Conservation (phyloP, 2,329 filamentous ascomycete genomes). For the Penicillium oxalicum region DNA sequence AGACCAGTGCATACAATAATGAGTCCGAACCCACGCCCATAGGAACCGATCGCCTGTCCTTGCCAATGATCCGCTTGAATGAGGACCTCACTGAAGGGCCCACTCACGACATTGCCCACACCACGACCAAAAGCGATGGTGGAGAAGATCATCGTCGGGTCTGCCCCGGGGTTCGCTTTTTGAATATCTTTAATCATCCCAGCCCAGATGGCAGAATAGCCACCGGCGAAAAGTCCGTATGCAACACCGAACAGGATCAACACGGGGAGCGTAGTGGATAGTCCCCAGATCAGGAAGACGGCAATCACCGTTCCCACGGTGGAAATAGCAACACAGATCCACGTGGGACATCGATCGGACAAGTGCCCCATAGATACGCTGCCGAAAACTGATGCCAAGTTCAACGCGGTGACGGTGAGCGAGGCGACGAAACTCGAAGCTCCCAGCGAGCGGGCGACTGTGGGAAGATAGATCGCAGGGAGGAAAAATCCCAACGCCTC, state of each 20-base stretch:
- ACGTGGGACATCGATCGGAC: conserved; percentile 37
- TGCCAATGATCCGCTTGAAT: conserved; percentile 15
- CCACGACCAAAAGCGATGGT: conserved; percentile 47
- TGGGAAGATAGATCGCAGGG: conserved; percentile 35
- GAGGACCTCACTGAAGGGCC: conserved; percentile 46
- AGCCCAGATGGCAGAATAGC: conserved; percentile 42
- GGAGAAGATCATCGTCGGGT: conserved; percentile 46
- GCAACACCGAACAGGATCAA: conserved; percentile 39
- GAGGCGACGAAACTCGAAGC: conserved; percentile 21
- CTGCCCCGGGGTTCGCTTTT: conserved; percentile 30
- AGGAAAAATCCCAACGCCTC: conserved; percentile 35
- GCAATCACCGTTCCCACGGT: conserved; percentile 37
- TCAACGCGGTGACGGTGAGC: conserved; percentile 28
- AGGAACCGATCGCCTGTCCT: conserved; percentile 14
- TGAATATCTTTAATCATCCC: conserved; percentile 42
- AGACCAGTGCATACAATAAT: conserved; percentile 27
- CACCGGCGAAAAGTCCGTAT: conserved; percentile 44
- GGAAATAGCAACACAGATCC: conserved; percentile 40
- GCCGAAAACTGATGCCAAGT: conserved; percentile 28
- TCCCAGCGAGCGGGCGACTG: conserved; percentile 29
- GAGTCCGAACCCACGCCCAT: conserved; percentile 25
- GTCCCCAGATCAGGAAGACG: conserved; percentile 45
- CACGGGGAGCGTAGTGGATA: conserved; percentile 37
- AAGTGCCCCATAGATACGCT: conserved; percentile 32
- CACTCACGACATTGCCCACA: conserved; percentile 47